phyloP scores from a whole-genome alignment of 495 filamentous ascomycete species.

The Penicillium fimorum region DNA sequence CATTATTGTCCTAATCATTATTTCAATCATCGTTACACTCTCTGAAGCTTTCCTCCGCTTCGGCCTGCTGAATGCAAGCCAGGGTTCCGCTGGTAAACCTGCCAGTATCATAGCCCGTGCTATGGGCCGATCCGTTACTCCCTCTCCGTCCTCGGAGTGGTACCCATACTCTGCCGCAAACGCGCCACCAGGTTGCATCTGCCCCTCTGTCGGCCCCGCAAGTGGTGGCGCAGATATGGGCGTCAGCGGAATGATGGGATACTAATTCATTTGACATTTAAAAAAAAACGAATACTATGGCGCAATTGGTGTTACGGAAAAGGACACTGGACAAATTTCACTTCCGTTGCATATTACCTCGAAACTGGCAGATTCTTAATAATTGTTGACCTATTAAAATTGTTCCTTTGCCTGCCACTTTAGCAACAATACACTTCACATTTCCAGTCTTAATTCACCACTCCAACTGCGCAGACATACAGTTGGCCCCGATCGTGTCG shows the following conservation, averaged over 20 bases:
- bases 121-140: constrained; percentile 21
- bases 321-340: neutral
- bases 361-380: neutral
- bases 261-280: constrained; percentile 7
- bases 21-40: constrained; percentile 87
- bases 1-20: constrained; percentile 88
- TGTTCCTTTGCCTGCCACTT: neutral
- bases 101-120: constrained; percentile 22
- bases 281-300: neutral
- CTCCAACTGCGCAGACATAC: too few species aligned
- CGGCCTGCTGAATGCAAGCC: constrained; percentile 60
- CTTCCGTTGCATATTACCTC: constrained; percentile 2
- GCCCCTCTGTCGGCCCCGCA: constrained; percentile 21
- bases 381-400: neutral
- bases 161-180: constrained; percentile 12
- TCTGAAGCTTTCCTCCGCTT: constrained; percentile 88
- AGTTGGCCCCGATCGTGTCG: too few species aligned
- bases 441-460: neutral
- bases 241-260: constrained; percentile 11
- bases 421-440: neutral
- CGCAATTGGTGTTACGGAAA: constrained; percentile 3
- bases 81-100: constrained; percentile 21
- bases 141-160: constrained; percentile 18
- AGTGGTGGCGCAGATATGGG: constrained; percentile 11
- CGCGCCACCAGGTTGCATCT: constrained; percentile 27